A percentile compares a stretch with the other conserved stretches of the same genome.
Evolutionary conservation across 164 flowering plant species (phyloP).

Genomic region (Stephania japonica): DNA sequence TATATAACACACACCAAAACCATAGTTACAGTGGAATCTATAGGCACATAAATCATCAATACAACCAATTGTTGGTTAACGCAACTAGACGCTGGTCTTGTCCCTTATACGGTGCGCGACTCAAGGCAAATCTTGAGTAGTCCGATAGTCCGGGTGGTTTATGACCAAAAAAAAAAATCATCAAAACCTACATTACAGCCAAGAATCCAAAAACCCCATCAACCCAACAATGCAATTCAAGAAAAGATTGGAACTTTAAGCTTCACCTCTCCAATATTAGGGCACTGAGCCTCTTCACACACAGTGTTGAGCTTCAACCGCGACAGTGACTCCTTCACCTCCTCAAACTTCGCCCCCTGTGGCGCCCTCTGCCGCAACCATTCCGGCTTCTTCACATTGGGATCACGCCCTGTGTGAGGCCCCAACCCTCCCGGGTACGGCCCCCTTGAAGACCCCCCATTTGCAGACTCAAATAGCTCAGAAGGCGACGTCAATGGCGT

Average conservation of each 20-base stretch:
- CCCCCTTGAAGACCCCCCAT: slow-evolving; percentile 11
- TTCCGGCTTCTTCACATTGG: slow-evolving; percentile 70
- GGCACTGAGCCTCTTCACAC: slow-evolving; percentile 95
- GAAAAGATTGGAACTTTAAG: not conserved
- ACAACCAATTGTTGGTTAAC: too few species aligned
- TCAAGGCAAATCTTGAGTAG: too few species aligned
- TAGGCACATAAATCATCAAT: too few species aligned
- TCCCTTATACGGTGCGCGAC: too few species aligned
- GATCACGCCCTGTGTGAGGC: slow-evolving; percentile 74
- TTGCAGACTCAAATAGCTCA: slow-evolving; percentile 25
- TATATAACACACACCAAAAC: too few species aligned
- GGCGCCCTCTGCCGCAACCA: slow-evolving; percentile 92
- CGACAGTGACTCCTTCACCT: slow-evolving; percentile 65
- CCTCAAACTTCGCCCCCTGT: slow-evolving; percentile 61
- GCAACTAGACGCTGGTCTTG: too few species aligned
- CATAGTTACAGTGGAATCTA: too few species aligned
- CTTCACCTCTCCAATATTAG: slow-evolving; percentile 85
- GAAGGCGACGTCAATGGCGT: slow-evolving; percentile 5
- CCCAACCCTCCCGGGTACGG: slow-evolving; percentile 57
- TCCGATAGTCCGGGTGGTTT: too few species aligned
- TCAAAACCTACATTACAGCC: too few species aligned
- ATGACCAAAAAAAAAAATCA: too few species aligned
- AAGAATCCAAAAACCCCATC: too few species aligned
- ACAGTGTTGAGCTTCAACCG: slow-evolving; percentile 77
- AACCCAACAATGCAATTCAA: too few species aligned